A percentile compares a stretch with the other conserved stretches of the same genome.
Conservation (phyloP, 768 basidiomycete species). For the Mycena sanguinolenta region DNA sequence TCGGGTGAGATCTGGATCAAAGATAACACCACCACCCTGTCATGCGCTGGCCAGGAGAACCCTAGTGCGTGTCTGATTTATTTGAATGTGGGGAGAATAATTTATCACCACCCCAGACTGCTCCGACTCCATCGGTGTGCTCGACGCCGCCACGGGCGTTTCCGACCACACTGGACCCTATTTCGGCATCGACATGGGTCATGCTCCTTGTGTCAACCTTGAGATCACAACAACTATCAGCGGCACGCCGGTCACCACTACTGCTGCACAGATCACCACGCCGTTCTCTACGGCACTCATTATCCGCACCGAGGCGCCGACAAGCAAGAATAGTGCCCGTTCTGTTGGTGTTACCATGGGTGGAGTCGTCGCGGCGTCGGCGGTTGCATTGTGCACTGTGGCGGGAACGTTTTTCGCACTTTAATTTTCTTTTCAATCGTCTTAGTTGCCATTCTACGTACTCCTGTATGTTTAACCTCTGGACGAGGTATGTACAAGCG, state of each 20-base stretch:
- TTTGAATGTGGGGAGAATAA: background rate
- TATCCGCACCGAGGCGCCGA: constrained; percentile 19
- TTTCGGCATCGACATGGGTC: constrained; percentile 23
- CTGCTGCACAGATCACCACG: background rate
- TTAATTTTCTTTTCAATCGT: no score
- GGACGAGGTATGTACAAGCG: no score
- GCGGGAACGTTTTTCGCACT: no score
- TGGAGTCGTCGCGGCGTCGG: no score
- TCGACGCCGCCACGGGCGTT: constrained; percentile 11
- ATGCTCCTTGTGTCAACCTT: constrained; percentile 12
- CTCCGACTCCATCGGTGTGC: constrained; percentile 16
- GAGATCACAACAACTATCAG: constrained; percentile 9
- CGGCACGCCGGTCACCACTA: constrained; percentile 12
- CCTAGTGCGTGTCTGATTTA: constrained; percentile 11
- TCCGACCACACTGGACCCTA: constrained; percentile 17
- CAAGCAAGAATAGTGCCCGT: no score
- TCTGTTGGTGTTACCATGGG: no score
- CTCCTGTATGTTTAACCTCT: no score
- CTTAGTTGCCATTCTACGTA: no score
- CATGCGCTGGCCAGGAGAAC: constrained; percentile 26
- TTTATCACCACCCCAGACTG: background rate
- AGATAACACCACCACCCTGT: constrained; percentile 14
- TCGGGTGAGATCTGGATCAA: constrained; percentile 26
- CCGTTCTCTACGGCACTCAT: constrained; percentile 19
- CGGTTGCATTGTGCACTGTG: no score